A percentile compares a stretch with the other conserved stretches of the same genome.
Conservation (phyloP, 495 filamentous ascomycete species). For the Evansstolkia leycettana region DNA sequence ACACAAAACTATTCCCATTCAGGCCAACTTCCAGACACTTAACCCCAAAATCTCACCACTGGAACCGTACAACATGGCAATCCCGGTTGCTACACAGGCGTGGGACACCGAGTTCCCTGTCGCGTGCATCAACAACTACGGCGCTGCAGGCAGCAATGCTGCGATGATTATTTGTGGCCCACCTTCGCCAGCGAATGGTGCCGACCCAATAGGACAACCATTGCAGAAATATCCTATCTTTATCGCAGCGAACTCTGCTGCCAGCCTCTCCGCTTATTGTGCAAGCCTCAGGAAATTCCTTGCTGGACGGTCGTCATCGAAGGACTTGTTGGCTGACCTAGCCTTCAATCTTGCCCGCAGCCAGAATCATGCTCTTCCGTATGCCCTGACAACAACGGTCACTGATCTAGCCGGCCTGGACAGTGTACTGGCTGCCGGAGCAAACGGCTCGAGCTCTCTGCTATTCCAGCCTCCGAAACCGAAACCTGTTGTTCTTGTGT, state of each 20-base stretch:
- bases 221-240: constrained; percentile 3
- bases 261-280: constrained; percentile 2
- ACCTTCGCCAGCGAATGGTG: background rate
- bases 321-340: constrained; percentile 8
- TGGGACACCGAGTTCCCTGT: constrained; percentile 14
- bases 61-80: constrained; percentile 15
- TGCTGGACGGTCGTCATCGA: background rate
- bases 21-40: constrained; percentile 18
- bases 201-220: background rate
- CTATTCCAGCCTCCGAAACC: background rate
- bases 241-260: constrained; percentile 4
- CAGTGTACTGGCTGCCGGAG: background rate
- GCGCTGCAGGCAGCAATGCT: constrained; percentile 24
- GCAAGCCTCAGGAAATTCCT: background rate
- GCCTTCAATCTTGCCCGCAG: constrained; percentile 27
- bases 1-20: constrained; percentile 18
- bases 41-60: constrained; percentile 23
- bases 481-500: constrained; percentile 16
- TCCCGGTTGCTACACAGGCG: constrained; percentile 10
- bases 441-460: constrained; percentile 1
- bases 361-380: constrained; percentile 20
- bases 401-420: constrained; percentile 20
- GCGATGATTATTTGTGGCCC: constrained; percentile 11
- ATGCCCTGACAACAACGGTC: constrained; percentile 17
- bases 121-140: constrained; percentile 27